Conservation (phyloP, 176 grass and related monocot genomes). For the Phyllostachys edulis region DNA sequence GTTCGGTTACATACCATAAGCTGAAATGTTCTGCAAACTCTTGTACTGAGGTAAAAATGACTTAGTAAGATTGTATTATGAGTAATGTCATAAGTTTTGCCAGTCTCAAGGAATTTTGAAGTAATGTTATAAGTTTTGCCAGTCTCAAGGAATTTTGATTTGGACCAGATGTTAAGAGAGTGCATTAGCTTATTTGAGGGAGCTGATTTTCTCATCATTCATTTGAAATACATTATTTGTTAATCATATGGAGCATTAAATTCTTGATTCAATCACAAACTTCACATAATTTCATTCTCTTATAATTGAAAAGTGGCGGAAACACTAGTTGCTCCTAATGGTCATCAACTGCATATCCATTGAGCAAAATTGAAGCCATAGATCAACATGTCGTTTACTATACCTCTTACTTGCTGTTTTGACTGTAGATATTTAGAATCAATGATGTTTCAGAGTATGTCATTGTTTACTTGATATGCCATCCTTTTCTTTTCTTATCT, state of each 20-base stretch:
- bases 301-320: neutral
- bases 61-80: neutral
- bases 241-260: neutral
- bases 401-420: neutral
- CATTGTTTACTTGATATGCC: slow-evolving; percentile 5
- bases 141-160: neutral
- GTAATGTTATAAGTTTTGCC: neutral
- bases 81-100: neutral
- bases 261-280: neutral
- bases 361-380: neutral
- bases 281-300: neutral
- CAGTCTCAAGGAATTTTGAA: neutral
- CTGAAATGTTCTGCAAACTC: neutral
- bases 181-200: neutral
- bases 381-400: neutral
- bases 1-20: neutral
- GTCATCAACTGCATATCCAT: neutral
- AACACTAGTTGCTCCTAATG: neutral
- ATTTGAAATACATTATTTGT: neutral
- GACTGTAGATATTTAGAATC: neutral
- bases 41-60: neutral
- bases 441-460: neutral
- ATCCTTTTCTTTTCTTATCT: neutral
- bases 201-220: neutral
- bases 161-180: neutral